Conservation (phyloP, 495 filamentous ascomycete genomes). For the Aspergillus bertholletiae region DNA sequence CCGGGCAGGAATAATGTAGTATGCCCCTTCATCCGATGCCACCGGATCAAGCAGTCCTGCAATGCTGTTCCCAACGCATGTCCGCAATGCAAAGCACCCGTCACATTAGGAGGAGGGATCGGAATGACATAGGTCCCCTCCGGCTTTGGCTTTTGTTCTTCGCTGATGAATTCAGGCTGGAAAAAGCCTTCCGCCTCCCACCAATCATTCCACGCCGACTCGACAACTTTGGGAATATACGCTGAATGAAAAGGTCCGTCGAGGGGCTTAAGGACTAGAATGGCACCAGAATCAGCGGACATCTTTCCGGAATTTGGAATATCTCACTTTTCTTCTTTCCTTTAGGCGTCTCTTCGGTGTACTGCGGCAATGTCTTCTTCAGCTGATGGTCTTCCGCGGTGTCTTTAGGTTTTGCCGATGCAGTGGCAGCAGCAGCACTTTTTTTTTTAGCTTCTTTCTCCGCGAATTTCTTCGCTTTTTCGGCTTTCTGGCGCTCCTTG, state of each 20-base stretch:
- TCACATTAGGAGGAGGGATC: constrained; percentile 78
- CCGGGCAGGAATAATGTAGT: constrained; percentile 71
- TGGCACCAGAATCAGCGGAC: too few relatives aligned
- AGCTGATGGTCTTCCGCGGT: too few relatives aligned
- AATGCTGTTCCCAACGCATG: constrained; percentile 65
- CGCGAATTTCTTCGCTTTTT: constrained; percentile 57
- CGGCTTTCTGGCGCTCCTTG: constrained; percentile 55
- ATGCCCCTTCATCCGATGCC: constrained; percentile 60
- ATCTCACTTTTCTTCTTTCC: too few relatives aligned
- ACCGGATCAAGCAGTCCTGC: constrained; percentile 75
- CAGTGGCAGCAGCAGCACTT: constrained; percentile 51
- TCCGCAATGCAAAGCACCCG: constrained; percentile 66
- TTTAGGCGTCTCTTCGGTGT: too few relatives aligned
- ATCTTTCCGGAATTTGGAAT: too few relatives aligned
- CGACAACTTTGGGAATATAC: constrained; percentile 55
- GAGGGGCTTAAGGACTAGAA: too few relatives aligned
- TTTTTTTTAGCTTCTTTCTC: constrained; percentile 57
- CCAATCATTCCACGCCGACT: constrained; percentile 55
- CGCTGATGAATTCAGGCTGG: constrained; percentile 61
- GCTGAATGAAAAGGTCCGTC: too few relatives aligned
- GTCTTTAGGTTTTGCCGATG: too few relatives aligned
- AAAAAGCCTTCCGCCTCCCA: constrained; percentile 68
- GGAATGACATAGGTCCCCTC: constrained; percentile 69
- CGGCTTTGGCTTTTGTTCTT: constrained; percentile 65
- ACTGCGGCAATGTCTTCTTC: too few relatives aligned